These are phyloP conservation scores for Mortierella sp. DNA, from an alignment of 371 early-diverging fungal genomes.

Conservation along the genomic window DNA sequence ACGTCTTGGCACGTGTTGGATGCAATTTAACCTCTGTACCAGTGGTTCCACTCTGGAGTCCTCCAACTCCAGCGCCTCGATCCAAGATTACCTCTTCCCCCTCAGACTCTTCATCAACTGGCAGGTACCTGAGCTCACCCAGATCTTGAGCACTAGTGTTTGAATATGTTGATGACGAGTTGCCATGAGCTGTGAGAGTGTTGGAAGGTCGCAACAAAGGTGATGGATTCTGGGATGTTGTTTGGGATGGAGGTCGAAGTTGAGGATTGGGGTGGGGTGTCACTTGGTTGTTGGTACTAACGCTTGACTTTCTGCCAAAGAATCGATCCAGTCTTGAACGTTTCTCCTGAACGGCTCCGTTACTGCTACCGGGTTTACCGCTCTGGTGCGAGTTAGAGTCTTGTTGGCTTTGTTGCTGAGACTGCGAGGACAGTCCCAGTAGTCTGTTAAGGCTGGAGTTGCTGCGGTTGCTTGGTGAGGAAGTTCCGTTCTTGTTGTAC, in stretches of 20 bases:
- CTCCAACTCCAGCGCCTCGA: constrained; percentile 23
- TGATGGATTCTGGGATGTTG: too few relatives aligned
- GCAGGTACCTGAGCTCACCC: constrained; percentile 34
- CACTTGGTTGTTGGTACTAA: constrained; percentile 30
- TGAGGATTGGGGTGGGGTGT: constrained; percentile 35
- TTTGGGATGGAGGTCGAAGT: constrained; percentile 9
- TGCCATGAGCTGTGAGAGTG: constrained; percentile 15
- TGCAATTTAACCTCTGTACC: constrained; percentile 54
- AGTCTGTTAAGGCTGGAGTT: constrained; percentile 35
- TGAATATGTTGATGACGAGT: constrained; percentile 1
- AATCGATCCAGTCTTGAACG: constrained; percentile 40
- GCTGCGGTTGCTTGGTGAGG: constrained; percentile 34
- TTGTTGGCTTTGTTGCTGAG: constrained; percentile 7
- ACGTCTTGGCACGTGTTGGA: constrained; percentile 55
- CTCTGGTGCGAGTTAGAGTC: background rate
- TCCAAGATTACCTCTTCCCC: constrained; percentile 31
- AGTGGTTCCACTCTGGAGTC: constrained; percentile 4
- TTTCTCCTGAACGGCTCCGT: constrained; percentile 22
- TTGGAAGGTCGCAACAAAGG: constrained; percentile 22
- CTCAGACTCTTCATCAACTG: constrained; percentile 42
- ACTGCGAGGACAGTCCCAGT: constrained; percentile 1
- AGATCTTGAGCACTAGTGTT: constrained; percentile 26
- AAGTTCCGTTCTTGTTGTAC: constrained; percentile 21
- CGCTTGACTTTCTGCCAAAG: constrained; percentile 43
- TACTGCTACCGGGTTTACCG: background rate